These are phyloP conservation scores for Ananas comosus DNA, from an alignment of 176 grass and related monocot genomes.

Conservation along the genomic window DNA sequence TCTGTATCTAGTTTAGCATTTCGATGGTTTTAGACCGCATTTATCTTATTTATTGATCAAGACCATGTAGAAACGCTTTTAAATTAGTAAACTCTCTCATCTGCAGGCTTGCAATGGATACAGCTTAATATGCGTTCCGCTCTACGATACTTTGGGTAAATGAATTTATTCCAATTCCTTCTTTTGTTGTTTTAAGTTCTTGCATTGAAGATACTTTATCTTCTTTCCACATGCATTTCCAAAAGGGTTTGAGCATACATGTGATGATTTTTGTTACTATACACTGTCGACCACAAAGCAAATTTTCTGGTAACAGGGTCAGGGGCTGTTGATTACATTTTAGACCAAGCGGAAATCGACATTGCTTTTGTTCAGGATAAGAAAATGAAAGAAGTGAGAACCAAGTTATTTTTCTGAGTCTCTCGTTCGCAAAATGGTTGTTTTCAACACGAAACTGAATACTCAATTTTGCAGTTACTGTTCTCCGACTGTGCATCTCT, in stretches of 20 bases:
- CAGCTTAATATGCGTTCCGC: slow-evolving; percentile 71
- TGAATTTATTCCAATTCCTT: neutral
- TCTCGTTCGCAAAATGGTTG: neutral
- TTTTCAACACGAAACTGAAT: neutral
- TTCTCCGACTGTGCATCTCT: slow-evolving; percentile 44
- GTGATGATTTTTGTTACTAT: neutral
- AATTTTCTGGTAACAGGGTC: slow-evolving; percentile 38
- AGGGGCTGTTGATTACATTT: slow-evolving; percentile 74
- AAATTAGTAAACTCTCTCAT: slow-evolving; percentile 4
- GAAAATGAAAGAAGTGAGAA: slow-evolving; percentile 77
- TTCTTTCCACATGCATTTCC: neutral
- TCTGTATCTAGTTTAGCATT: neutral
- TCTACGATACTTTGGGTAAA: slow-evolving; percentile 90
- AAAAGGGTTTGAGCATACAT: neutral
- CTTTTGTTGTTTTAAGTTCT: neutral
- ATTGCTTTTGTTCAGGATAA: slow-evolving; percentile 81
- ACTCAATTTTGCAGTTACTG: slow-evolving; percentile 37
- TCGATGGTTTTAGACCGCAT: neutral
- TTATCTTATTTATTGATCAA: neutral
- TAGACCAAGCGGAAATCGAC: slow-evolving; percentile 91
- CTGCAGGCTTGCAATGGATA: slow-evolving; percentile 91
- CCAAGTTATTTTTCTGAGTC: neutral
- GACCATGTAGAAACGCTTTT: neutral
- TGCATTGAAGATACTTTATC: neutral
- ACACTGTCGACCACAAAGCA: neutral